Base-by-base conservation (phyloP, 2,329 filamentous ascomycete genomes). In the Byssochlamys sp. region DNA sequence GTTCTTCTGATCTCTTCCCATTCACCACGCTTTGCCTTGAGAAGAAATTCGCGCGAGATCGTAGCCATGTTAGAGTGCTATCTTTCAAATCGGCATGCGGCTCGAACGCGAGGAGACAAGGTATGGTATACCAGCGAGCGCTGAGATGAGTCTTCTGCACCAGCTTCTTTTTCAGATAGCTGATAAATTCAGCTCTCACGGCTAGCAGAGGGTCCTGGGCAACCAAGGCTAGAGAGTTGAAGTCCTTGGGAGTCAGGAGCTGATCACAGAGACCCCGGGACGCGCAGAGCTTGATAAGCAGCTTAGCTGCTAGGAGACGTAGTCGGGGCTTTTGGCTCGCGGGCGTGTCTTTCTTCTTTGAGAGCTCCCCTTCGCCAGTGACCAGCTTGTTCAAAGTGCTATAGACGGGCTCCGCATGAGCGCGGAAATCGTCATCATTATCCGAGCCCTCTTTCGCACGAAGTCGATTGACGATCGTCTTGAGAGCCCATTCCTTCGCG, bases 51-150 rank as follows among this genome's bases (percentile, higher is more conserved):
- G 87, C 85, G 12, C 91, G 84, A 51, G 91, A 92, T 55, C 89
- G 86, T 54, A 97, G 84, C 91, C 94, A 99, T 0, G 90, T 96
- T 60, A 89, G 84, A 2, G 90, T 86, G 49, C 87, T 84, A 54
- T 84, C 84, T 69, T 86, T 89, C 69, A 95, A 82, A 14, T 83
- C 81, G n/a, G 76, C 70, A 39, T 84, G 82, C 0, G 92, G 94
- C 74, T 99, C 94, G 69, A 94, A 96, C 1, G 94, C 92, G 31
- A 91, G 87, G 50, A 97, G 77, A 76, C 96, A 97, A 4, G 95
- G 80, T 48, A 96, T 86, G 0, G 90, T 88, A 71, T 95, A 94
- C 79, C 95, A 99, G 9, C 92, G 85, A 55, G 87, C 83, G 9
- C 88, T 88, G 3, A 97, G 82, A 67, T 95, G 92, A 4, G 72